These are phyloP conservation scores for Metarhizium humberi DNA, from an alignment of 2,329 filamentous ascomycete species.

Conservation along the genomic window DNA sequence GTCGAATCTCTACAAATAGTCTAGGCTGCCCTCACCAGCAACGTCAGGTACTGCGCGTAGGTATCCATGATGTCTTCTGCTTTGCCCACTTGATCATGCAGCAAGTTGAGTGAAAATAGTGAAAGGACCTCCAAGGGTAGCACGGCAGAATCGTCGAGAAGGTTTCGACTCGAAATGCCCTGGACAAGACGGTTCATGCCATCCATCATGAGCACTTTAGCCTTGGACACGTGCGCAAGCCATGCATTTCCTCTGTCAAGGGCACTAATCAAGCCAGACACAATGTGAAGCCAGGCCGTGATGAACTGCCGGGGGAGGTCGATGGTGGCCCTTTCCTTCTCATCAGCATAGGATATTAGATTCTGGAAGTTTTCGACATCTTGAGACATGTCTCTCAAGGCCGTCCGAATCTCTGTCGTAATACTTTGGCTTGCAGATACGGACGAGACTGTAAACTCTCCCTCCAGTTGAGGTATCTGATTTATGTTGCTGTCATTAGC, in stretches of 20 bases:
- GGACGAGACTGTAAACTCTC: background rate
- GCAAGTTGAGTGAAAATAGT: conserved; percentile 27
- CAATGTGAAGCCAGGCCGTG: conserved; percentile 31
- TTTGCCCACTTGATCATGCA: conserved; percentile 28
- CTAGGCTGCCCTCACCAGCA: conserved; percentile 22
- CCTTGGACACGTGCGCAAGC: conserved; percentile 19
- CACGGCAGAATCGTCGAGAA: conserved; percentile 27
- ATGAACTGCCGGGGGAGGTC: conserved; percentile 26
- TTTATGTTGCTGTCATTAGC: background rate
- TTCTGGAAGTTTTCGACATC: conserved; percentile 20
- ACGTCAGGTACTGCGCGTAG: conserved; percentile 32
- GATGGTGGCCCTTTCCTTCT: conserved; percentile 18
- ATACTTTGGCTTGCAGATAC: conserved; percentile 1
- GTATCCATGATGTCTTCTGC: conserved; percentile 29
- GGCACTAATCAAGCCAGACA: conserved; percentile 26
- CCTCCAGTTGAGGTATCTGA: conserved; percentile 8
- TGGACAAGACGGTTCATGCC: conserved; percentile 29
- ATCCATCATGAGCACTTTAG: conserved; percentile 19
- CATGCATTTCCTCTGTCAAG: conserved; percentile 14
- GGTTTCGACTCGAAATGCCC: conserved; percentile 18
- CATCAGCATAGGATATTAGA: conserved; percentile 17
- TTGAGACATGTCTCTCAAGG: conserved; percentile 14
- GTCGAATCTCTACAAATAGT: background rate
- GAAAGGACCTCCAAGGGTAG: conserved; percentile 33
- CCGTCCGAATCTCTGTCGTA: conserved; percentile 5